Conservation (phyloP, 805 yeast genomes). For the Cyberlindnera euphorbiiphila region DNA sequence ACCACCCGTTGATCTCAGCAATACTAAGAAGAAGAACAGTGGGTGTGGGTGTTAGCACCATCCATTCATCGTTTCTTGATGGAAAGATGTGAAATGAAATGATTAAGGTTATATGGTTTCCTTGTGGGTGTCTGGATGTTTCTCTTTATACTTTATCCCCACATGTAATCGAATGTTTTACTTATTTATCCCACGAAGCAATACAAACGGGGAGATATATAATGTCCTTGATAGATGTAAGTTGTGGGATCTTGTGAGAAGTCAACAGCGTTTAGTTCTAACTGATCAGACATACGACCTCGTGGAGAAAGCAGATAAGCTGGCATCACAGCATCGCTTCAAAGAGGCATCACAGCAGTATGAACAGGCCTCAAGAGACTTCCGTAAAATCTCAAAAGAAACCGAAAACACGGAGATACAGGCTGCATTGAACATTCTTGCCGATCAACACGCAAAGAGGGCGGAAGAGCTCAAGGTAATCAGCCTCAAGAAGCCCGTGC, state of each 20-base stretch:
- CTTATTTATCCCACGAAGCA: too few relatives aligned
- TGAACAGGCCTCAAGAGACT: slow-evolving; percentile 33
- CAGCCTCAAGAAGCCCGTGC: slow-evolving; percentile 4
- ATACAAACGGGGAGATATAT: not conserved
- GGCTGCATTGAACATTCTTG: slow-evolving; percentile 29
- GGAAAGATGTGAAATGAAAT: too few relatives aligned
- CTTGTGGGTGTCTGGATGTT: too few relatives aligned
- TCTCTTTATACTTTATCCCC: too few relatives aligned
- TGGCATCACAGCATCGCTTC: slow-evolving; percentile 40
- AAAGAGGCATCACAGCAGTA: slow-evolving; percentile 39
- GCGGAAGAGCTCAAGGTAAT: slow-evolving; percentile 27
- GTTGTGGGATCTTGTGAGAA: not conserved
- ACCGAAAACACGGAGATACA: slow-evolving; percentile 29
- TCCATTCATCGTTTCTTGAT: too few relatives aligned
- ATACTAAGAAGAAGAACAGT: too few relatives aligned
- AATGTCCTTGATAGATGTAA: not conserved
- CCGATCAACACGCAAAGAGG: slow-evolving; percentile 28
- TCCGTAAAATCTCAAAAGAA: slow-evolving; percentile 26
- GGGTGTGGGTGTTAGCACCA: too few relatives aligned
- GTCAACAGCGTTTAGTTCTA: not conserved
- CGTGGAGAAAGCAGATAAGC: slow-evolving; percentile 51
- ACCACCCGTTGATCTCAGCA: too few relatives aligned
- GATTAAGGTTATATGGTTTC: too few relatives aligned
- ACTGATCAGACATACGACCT: slow-evolving; percentile 9
- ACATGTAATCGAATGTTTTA: too few relatives aligned